Evolutionary conservation across 441 rosid genomes (phyloP).

Genomic region (Sinapis alba): DNA sequence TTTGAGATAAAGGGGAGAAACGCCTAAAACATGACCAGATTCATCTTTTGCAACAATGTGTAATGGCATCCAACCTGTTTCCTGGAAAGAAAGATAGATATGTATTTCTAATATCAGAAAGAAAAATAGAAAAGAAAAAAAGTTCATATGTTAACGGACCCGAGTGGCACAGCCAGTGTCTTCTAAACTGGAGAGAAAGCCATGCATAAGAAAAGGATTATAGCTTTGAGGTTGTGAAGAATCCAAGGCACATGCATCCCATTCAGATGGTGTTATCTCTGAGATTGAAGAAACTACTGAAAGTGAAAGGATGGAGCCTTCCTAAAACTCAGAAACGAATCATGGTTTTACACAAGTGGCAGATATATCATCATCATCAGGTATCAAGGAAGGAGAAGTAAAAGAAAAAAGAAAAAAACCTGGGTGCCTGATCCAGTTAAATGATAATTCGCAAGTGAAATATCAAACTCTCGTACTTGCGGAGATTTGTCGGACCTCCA

Average conservation of each 20-base stretch:
- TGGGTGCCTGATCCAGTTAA: conserved; percentile 54
- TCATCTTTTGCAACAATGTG: conserved; percentile 88
- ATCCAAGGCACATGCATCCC: conserved; percentile 89
- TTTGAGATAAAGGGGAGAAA: conserved; percentile 93
- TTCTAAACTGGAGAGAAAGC: conserved; percentile 88
- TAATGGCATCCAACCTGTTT: conserved; percentile 90
- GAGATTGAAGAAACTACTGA: conserved; percentile 74
- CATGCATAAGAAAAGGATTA: conserved; percentile 84
- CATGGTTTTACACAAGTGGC: conserved; percentile 5
- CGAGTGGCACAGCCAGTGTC: conserved; percentile 67
- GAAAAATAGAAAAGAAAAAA: not conserved
- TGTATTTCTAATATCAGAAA: conserved; percentile 4
- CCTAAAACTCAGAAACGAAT: conserved; percentile 43
- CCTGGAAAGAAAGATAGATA: conserved; percentile 44
- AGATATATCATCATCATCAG: not conserved
- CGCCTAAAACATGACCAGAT: conserved; percentile 65
- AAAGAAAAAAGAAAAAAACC: conserved; percentile 45
- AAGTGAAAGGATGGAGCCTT: conserved; percentile 46
- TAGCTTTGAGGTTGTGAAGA: conserved; percentile 63
- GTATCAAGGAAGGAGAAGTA: not conserved
- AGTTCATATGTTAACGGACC: conserved; percentile 43
- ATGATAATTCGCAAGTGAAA: conserved; percentile 52
- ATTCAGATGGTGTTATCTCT: conserved; percentile 63
- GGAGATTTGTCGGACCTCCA: conserved; percentile 69
- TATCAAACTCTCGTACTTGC: conserved; percentile 49